phyloP scores from a whole-genome alignment of 1,139 yeast genomes.

The Saccharomycopsis crataegensis region DNA sequence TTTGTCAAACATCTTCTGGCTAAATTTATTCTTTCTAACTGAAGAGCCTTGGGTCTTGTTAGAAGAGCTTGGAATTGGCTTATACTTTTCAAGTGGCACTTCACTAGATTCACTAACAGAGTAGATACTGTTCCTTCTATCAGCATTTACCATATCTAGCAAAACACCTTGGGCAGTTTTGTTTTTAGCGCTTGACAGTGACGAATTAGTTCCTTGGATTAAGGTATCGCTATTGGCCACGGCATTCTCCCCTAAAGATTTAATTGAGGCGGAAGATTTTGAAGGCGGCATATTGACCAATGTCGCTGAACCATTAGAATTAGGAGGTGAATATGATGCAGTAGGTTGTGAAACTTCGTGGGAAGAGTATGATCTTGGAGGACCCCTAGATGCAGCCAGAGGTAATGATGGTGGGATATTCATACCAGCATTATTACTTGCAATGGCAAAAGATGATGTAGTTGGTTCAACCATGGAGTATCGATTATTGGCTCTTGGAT shows the following conservation, averaged over 20 bases:
- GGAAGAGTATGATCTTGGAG: slow-evolving; percentile 12
- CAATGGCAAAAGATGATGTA: slow-evolving; percentile 17
- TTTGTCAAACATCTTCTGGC: slow-evolving; percentile 25
- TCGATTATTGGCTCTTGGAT: slow-evolving; percentile 8
- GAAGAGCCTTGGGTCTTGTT: slow-evolving; percentile 5
- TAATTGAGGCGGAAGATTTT: slow-evolving; percentile 27
- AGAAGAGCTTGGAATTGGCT: slow-evolving; percentile 21
- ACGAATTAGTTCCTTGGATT: background rate
- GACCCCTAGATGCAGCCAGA: slow-evolving; percentile 5
- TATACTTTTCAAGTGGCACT: background rate
- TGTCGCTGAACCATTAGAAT: background rate
- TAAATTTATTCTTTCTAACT: slow-evolving; percentile 3
- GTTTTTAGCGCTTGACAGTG: slow-evolving; percentile 5
- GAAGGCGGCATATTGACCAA: slow-evolving; percentile 31
- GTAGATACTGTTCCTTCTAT: slow-evolving; percentile 21
- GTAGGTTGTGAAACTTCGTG: slow-evolving; percentile 8
- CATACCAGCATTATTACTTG: background rate
- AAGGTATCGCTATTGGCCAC: background rate
- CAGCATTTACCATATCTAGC: slow-evolving; percentile 61
- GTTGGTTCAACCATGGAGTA: slow-evolving; percentile 19
- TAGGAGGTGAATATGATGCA: background rate
- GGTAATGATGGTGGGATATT: slow-evolving; percentile 10
- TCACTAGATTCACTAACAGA: slow-evolving; percentile 8
- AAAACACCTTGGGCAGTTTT: slow-evolving; percentile 53
- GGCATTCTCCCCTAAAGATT: slow-evolving; percentile 11